Evolutionary conservation across 2,329 filamentous ascomycete genomes (phyloP).

Genomic region (Epicoccum sorghinum): DNA sequence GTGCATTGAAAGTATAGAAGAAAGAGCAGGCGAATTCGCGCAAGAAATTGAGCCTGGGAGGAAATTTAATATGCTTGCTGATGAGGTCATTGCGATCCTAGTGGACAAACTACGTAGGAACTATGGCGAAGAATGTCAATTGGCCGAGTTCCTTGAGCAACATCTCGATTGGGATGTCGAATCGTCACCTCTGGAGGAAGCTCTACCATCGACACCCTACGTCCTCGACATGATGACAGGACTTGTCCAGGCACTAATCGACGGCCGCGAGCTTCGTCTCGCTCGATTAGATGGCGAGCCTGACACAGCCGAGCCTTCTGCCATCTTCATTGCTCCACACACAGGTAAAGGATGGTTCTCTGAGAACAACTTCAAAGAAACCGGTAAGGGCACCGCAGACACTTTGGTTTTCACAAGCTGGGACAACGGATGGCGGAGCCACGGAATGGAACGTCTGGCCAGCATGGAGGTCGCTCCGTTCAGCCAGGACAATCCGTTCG

Average conservation of each 20-base stretch:
- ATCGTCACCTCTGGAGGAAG: neutral
- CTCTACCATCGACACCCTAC: conserved; percentile 4
- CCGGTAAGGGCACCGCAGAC: neutral
- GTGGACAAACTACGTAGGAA: neutral
- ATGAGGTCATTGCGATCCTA: neutral
- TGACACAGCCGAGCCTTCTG: conserved; percentile 3
- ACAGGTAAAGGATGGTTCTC: conserved; percentile 1
- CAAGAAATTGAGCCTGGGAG: neutral
- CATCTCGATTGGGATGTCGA: conserved; percentile 4
- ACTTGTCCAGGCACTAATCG: conserved; percentile 12
- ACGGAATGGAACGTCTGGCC: conserved; percentile 16
- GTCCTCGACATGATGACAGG: conserved; percentile 16
- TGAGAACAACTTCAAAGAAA: neutral
- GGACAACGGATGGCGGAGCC: conserved; percentile 10
- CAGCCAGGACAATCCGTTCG: neutral
- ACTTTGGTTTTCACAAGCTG: conserved; percentile 23
- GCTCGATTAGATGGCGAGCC: conserved; percentile 10
- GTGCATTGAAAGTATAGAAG: neutral
- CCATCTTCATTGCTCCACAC: conserved; percentile 16
- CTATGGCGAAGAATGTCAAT: neutral
- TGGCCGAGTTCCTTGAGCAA: neutral
- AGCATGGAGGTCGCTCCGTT: conserved; percentile 16
- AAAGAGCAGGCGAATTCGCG: neutral
- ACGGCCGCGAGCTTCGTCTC: conserved; percentile 12
- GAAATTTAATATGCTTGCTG: neutral